phyloP scores from a whole-genome alignment of 768 basidiomycete species.

The Amanita polypyramis region DNA sequence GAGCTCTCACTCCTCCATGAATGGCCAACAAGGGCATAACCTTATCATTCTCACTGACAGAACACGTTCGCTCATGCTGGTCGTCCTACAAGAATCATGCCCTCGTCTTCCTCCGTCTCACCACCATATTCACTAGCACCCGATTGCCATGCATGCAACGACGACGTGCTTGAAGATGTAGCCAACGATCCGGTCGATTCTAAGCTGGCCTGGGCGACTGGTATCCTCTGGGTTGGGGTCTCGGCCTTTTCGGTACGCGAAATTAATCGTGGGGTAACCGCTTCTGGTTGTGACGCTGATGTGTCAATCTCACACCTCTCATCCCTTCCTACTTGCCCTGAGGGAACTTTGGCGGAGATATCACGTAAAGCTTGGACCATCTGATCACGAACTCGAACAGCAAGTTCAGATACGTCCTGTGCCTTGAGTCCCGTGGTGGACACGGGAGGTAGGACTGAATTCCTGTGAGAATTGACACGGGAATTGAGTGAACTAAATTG shows the following conservation, averaged over 20 bases:
- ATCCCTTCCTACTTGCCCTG: conserved; percentile 11
- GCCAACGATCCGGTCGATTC: conserved; percentile 24
- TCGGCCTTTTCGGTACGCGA: not conserved
- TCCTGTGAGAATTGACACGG: conserved; percentile 4
- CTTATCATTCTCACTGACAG: not conserved
- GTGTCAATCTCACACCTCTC: not conserved
- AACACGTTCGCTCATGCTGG: conserved; percentile 23
- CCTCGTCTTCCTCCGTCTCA: conserved; percentile 80
- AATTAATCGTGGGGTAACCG: conserved; percentile 4
- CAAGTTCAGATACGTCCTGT: conserved; percentile 61
- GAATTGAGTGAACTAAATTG: not conserved
- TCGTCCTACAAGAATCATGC: conserved; percentile 67
- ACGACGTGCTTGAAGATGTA: conserved; percentile 22
- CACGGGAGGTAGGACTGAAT: conserved; percentile 82
- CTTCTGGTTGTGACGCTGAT: conserved; percentile 1
- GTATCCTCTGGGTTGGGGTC: not conserved
- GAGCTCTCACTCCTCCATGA: not conserved
- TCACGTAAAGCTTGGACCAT: conserved; percentile 77
- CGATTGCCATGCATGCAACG: conserved; percentile 24
- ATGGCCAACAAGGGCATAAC: not conserved
- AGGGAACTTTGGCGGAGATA: conserved; percentile 50
- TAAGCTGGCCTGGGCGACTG: not conserved
- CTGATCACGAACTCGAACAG: conserved; percentile 53
- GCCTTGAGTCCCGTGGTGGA: conserved; percentile 60
- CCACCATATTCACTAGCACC: conserved; percentile 52